phyloP scores from a whole-genome alignment of 1,284 basidiomycete species.

The Moesziomyces sp. region DNA sequence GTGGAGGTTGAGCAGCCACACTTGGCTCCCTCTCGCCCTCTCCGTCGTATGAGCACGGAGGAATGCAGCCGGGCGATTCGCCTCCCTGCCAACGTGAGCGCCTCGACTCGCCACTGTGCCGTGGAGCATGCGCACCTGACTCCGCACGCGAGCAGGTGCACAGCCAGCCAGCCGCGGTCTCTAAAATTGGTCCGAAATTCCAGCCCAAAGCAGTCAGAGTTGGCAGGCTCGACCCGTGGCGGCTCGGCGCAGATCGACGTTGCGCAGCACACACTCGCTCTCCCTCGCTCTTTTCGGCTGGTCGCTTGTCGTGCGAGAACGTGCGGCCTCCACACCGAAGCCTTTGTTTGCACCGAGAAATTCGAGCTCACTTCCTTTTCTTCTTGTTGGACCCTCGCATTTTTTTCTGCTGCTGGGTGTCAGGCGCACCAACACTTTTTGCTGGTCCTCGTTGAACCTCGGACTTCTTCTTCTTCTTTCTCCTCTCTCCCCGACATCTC shows the following conservation, averaged over 20 bases:
- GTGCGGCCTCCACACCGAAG: not conserved
- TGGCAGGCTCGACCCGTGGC: not conserved
- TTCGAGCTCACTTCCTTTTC: conserved; percentile 1
- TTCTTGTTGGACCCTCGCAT: conserved; percentile 2
- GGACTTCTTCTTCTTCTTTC: not conserved
- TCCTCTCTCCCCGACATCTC: not conserved
- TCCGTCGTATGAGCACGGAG: not conserved
- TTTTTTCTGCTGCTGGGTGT: not conserved
- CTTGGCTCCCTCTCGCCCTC: no score
- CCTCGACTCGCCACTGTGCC: no score
- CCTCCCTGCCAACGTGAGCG: not conserved
- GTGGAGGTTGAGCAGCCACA: not conserved
- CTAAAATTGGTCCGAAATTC: not conserved
- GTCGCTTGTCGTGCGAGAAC: conserved; percentile 6
- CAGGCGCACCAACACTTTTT: not conserved
- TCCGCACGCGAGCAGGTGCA: not conserved
- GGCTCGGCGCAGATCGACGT: not conserved
- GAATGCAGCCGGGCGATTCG: not conserved
- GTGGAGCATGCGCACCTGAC: not conserved
- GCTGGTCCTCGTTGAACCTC: not conserved
- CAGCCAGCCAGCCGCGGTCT: not conserved
- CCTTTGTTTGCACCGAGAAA: not conserved
- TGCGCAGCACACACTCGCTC: not conserved
- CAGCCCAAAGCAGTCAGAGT: not conserved
- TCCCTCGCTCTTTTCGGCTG: not conserved